Conservation (phyloP, 129 eudicot genomes). For the Cynara cardunculus region DNA sequence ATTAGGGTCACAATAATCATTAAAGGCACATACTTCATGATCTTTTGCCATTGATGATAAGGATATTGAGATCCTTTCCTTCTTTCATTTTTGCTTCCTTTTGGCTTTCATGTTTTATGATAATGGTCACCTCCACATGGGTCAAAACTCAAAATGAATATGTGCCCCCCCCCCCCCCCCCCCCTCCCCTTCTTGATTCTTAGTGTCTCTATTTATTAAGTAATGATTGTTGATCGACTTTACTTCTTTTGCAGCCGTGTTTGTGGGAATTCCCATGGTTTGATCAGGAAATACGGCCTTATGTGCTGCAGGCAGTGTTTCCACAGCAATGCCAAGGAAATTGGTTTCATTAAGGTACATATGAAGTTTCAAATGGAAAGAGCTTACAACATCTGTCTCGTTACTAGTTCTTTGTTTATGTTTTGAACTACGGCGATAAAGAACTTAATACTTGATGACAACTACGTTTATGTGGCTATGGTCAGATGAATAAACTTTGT, state of each 20-base stretch:
- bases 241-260: constrained; percentile 60
- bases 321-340: constrained; percentile 89
- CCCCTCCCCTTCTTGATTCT: background rate
- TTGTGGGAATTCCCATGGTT: constrained; percentile 80
- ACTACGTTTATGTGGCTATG: no score
- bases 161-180: no score
- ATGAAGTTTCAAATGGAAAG: background rate
- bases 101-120: background rate
- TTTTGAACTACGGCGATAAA: no score
- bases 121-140: background rate
- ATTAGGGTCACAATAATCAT: background rate
- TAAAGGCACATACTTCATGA: background rate
- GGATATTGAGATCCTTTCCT: background rate
- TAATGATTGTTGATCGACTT: background rate
- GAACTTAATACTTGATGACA: no score
- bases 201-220: background rate
- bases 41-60: background rate
- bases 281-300: constrained; percentile 76
- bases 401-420: background rate
- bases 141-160: background rate
- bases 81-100: background rate
- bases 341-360: constrained; percentile 86
- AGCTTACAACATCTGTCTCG: background rate
- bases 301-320: constrained; percentile 97
- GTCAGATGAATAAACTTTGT: background rate